These are phyloP conservation scores for Alloteropsis angusta DNA, from an alignment of 202 grass and related monocot genomes.

Conservation along the genomic window DNA sequence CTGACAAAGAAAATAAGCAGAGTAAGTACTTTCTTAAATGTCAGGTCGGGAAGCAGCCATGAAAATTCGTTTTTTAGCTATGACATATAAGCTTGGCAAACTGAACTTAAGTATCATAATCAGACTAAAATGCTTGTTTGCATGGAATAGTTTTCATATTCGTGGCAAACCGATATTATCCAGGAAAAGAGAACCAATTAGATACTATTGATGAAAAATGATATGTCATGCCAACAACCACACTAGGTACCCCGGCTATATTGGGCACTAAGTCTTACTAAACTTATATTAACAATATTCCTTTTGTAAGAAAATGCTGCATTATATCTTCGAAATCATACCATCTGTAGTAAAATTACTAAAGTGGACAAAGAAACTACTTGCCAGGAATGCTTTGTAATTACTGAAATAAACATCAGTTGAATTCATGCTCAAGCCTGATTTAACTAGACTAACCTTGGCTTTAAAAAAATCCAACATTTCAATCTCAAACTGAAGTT, in stretches of 20 bases:
- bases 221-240: not conserved
- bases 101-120: not conserved
- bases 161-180: not conserved
- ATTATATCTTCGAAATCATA: not conserved
- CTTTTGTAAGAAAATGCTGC: not conserved
- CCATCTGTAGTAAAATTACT: not conserved
- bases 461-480: conserved; percentile 92
- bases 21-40: not conserved
- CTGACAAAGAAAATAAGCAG: conserved; percentile 35
- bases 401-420: not conserved
- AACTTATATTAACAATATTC: not conserved
- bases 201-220: not conserved
- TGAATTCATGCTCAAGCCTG: not conserved
- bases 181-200: not conserved
- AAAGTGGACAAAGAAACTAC: not conserved
- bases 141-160: not conserved
- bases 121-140: not conserved
- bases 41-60: not conserved
- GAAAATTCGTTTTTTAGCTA: not conserved
- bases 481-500: conserved; percentile 96
- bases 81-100: not conserved
- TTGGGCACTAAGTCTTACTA: not conserved
- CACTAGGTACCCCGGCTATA: not conserved
- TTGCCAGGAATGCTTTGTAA: not conserved
- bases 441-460: conserved; percentile 47